These are phyloP conservation scores for Brettanomyces nanus DNA, from an alignment of 805 yeast genomes.

Conservation along the genomic window DNA sequence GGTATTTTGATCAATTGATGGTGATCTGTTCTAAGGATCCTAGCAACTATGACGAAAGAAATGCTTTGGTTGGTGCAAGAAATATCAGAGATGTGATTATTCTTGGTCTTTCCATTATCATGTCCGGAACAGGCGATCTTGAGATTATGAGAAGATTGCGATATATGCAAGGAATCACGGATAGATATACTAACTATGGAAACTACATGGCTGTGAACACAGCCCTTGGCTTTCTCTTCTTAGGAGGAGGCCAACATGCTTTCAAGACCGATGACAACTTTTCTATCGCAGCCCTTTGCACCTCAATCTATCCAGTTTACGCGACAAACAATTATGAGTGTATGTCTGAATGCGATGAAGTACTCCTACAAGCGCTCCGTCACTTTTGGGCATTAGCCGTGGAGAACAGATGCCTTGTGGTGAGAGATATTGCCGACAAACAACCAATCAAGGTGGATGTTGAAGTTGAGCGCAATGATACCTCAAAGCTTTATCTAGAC, in stretches of 20 bases:
- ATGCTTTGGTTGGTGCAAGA: slow-evolving; percentile 46
- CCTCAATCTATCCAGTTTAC: slow-evolving; percentile 72
- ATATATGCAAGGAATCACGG: slow-evolving; percentile 52
- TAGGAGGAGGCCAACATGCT: slow-evolving; percentile 91
- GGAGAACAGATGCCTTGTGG: slow-evolving; percentile 72
- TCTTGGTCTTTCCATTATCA: slow-evolving; percentile 59
- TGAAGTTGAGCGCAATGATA: slow-evolving; percentile 29
- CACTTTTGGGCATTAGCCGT: slow-evolving; percentile 88
- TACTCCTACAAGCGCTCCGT: slow-evolving; percentile 75
- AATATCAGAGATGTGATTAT: slow-evolving; percentile 52
- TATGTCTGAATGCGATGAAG: slow-evolving; percentile 27
- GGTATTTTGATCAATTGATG: slow-evolving; percentile 46
- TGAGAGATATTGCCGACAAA: slow-evolving; percentile 58
- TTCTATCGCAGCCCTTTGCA: slow-evolving; percentile 60
- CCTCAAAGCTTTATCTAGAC: slow-evolving; percentile 23
- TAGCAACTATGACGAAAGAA: slow-evolving; percentile 45
- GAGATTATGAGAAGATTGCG: slow-evolving; percentile 68
- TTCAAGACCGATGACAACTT: slow-evolving; percentile 49
- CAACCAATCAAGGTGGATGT: slow-evolving; percentile 43
- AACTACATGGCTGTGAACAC: slow-evolving; percentile 69
- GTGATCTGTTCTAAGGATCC: slow-evolving; percentile 34
- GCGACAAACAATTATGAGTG: slow-evolving; percentile 31
- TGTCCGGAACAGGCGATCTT: slow-evolving; percentile 91
- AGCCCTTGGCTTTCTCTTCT: slow-evolving; percentile 78
- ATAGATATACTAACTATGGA: slow-evolving; percentile 43